A percentile compares a stretch with the other conserved stretches of the same genome.
Evolutionary conservation across 108 stramenopile genomes (phyloP).

Genomic region (Stephanodiscus minutulus): DNA sequence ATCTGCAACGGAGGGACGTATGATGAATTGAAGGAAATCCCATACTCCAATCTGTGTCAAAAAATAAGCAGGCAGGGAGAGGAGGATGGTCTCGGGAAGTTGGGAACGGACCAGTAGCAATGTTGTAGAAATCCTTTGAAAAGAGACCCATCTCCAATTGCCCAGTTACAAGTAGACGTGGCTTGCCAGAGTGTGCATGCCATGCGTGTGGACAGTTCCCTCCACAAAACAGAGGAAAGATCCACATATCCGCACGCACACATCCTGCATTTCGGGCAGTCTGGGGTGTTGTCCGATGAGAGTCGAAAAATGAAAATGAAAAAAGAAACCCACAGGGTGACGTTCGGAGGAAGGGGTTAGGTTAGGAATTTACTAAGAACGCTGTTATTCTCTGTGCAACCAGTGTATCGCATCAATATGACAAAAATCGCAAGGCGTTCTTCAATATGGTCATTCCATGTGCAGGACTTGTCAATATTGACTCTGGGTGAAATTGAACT

Average conservation of each 20-base stretch:
- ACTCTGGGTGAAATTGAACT: slow-evolving; percentile 99
- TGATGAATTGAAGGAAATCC: slow-evolving; percentile 8
- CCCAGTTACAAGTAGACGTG: slow-evolving; percentile 63
- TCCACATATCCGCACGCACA: too few species aligned
- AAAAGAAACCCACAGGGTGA: too few species aligned
- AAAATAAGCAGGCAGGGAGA: slow-evolving; percentile 10
- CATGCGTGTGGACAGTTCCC: too few species aligned
- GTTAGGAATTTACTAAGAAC: not conserved
- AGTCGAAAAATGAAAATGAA: too few species aligned
- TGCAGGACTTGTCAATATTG: slow-evolving; percentile 90
- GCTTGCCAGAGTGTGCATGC: too few species aligned
- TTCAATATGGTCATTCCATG: slow-evolving; percentile 90
- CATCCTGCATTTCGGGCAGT: too few species aligned
- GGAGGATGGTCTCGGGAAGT: slow-evolving; percentile 36
- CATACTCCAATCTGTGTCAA: not conserved
- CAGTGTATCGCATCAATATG: slow-evolving; percentile 23
- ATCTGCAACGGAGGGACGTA: slow-evolving; percentile 14
- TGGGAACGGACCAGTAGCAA: slow-evolving; percentile 50
- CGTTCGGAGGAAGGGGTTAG: too few species aligned
- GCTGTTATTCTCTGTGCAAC: not conserved
- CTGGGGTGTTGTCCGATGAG: too few species aligned
- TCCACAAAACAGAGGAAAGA: too few species aligned
- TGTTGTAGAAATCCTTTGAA: slow-evolving; percentile 47
- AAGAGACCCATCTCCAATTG: slow-evolving; percentile 53
- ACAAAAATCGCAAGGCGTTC: slow-evolving; percentile 75